phyloP scores from a whole-genome alignment of 768 basidiomycete genomes.

The Gloeopeniophorella convolvens region DNA sequence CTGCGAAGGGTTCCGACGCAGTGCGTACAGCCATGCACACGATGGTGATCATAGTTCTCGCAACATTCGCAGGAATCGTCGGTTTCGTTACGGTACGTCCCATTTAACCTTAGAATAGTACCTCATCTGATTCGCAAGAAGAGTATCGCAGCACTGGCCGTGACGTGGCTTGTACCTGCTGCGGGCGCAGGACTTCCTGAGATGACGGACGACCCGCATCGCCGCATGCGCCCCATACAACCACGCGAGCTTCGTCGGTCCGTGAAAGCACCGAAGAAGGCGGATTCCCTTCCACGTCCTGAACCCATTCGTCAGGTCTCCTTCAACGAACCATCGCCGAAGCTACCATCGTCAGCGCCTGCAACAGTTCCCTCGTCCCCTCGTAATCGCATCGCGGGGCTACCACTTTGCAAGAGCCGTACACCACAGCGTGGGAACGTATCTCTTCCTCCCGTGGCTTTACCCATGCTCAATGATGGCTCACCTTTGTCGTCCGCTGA shows the following conservation, averaged over 20 bases:
- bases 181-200: background rate
- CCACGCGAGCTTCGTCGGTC: background rate
- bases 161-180: slow-evolving; percentile 16
- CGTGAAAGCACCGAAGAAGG: background rate
- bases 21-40: background rate
- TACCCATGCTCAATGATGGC: background rate
- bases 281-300: background rate
- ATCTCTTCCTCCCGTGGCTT: background rate
- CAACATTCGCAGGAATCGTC: slow-evolving; percentile 6
- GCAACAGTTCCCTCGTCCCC: background rate
- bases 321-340: slow-evolving; percentile 4
- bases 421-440: background rate
- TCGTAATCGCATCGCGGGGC: background rate
- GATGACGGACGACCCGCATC: background rate
- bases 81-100: slow-evolving; percentile 16
- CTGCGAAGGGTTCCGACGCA: slow-evolving; percentile 6
- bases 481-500: slow-evolving; percentile 17
- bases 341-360: background rate
- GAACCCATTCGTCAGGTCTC: slow-evolving; percentile 10
- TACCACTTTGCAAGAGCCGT: slow-evolving; percentile 3
- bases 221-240: background rate
- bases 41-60: background rate
- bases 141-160: slow-evolving; percentile 10
- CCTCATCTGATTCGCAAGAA: background rate
- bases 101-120: background rate